These are phyloP conservation scores for Lepidopterella palustris DNA, from an alignment of 495 filamentous ascomycete species.

Conservation along the genomic window DNA sequence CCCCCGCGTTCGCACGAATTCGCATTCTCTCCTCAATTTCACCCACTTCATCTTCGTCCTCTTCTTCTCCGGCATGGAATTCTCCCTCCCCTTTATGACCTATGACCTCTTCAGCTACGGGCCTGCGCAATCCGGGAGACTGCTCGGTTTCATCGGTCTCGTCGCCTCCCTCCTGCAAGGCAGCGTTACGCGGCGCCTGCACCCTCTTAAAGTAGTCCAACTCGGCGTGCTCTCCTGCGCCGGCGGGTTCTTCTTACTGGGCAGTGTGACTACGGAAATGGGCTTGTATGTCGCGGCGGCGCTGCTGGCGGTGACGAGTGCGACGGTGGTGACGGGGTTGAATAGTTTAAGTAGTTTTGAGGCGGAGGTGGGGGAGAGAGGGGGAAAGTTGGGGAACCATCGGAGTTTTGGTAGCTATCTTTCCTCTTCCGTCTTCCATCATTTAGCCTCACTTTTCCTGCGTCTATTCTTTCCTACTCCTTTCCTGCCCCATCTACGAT, in stretches of 20 bases:
- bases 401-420: conserved; percentile 69
- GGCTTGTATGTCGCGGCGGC: conserved; percentile 76
- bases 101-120: conserved; percentile 81
- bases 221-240: conserved; percentile 73
- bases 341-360: conserved; percentile 90
- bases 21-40: conserved; percentile 71
- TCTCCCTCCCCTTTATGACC: conserved; percentile 92
- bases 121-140: conserved; percentile 72
- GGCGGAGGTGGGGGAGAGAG: conserved; percentile 70
- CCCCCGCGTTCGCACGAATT: conserved; percentile 57
- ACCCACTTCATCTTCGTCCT: conserved; percentile 89
- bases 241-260: conserved; percentile 72
- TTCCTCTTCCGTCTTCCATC: background rate
- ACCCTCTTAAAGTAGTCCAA: conserved; percentile 70
- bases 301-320: conserved; percentile 77
- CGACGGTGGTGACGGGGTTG: conserved; percentile 88
- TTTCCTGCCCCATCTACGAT: too few relatives aligned
- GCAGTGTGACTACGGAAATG: conserved; percentile 53
- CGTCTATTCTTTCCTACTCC: too few relatives aligned
- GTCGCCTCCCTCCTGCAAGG: conserved; percentile 89
- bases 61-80: conserved; percentile 96
- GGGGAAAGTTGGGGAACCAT: conserved; percentile 76
- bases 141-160: conserved; percentile 88
- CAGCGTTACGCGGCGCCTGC: conserved; percentile 69
- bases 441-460: background rate